Evolutionary conservation across 352 stramenopile genomes (phyloP), one percentile per base, ranked within the genome.

Genomic region (Phytophthora macrochlamydospora): DNA sequence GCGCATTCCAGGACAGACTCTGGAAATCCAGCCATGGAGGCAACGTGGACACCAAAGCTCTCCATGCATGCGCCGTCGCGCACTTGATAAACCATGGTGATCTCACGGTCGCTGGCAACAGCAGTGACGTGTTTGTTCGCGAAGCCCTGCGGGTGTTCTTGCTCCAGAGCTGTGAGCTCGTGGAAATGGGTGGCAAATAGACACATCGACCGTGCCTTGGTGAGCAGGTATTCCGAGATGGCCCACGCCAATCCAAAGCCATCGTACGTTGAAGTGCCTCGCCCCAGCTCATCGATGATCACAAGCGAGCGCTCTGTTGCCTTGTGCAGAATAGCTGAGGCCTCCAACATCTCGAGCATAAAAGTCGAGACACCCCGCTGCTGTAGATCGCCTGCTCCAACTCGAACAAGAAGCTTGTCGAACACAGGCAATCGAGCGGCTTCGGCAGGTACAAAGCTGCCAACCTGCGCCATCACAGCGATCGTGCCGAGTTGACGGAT

Each of bases 291-390:
- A 77, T 99, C 98, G 70, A 99, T 99, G 60, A 99, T 99, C 56
- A 99, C 97, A 37, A 99, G 82, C 51, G 93, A 98, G 7, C 79
- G 76, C 56, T 87, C 81, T 1, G 96, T 98, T 1, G 96, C 97
- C 62, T 95, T 97, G 73, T 96, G 87, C 43, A 99, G 73, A 69
- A 99, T 99, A 13, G 92, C 90, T 0, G 92, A 94, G 7, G 98
- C 94, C 72, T 99, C 98, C 8, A 99, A 78, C 98, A 99, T 99
- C 81, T 99, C 98, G 51, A 98, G 95, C 98, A 99, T 99, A 74
- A 99, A 99, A 13, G 98, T 99, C 8, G 95, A 99, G 46, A 99
- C 97, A 38, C 98, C 98, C 13, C 93, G 84, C 66, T 99, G 93
- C 77, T 99, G 97, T 11, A 94, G 79, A 72, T 99, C 98, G 2